A percentile compares a stretch with the other conserved stretches of the same genome.
Evolutionary conservation across 441 rosid species (phyloP).

Genomic region (Syzygium syzygioides): DNA sequence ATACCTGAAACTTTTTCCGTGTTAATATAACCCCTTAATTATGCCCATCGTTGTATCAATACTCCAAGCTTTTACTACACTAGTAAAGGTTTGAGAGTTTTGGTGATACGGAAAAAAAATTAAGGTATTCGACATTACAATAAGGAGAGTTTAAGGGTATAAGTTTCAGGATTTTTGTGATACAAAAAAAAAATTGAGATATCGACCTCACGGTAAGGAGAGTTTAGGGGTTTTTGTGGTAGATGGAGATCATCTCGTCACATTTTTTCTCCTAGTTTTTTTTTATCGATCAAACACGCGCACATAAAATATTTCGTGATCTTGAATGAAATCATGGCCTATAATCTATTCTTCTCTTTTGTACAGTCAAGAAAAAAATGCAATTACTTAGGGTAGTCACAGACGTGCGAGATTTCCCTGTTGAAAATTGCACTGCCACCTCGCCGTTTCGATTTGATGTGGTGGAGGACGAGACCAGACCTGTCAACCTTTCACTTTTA

Average conservation of each 20-base stretch:
- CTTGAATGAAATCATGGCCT: neutral
- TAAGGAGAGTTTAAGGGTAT: neutral
- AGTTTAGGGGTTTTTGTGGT: too few species aligned
- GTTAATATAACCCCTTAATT: neutral
- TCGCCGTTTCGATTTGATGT: neutral
- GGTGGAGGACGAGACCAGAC: neutral
- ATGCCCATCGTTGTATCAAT: neutral
- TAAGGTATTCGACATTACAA: rapidly evolving
- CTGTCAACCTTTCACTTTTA: neutral
- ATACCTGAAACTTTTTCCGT: neutral
- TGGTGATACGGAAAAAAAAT: rapidly evolving
- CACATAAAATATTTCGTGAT: neutral
- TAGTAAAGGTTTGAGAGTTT: neutral
- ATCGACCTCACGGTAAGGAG: too few species aligned
- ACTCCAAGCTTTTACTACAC: neutral
- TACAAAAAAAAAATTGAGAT: too few species aligned
- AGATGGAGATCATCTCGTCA: too few species aligned
- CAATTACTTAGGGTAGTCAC: neutral
- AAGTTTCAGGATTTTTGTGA: neutral
- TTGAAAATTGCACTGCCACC: neutral
- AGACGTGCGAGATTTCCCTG: neutral
- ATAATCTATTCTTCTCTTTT: too few species aligned
- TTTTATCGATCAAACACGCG: neutral
- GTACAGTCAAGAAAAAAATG: neutral
- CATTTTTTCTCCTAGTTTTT: neutral